phyloP scores from a whole-genome alignment of 805 yeast species.

The Cyberlindnera samutprakarnensis region DNA sequence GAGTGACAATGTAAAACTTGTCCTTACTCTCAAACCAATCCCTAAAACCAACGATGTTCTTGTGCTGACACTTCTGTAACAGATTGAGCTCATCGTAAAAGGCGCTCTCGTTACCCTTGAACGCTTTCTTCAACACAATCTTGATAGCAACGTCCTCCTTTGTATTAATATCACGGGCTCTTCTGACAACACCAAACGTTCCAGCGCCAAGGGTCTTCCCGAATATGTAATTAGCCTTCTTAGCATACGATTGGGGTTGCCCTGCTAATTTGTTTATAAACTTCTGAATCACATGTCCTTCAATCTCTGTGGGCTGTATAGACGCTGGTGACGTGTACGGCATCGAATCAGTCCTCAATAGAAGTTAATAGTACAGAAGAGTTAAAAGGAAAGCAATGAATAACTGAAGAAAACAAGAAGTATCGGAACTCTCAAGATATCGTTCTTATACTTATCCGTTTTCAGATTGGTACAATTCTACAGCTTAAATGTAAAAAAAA shows the following conservation, averaged over 20 bases:
- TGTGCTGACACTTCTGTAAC: conserved; percentile 63
- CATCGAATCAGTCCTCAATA: too few relatives aligned
- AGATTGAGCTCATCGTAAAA: conserved; percentile 73
- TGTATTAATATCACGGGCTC: conserved; percentile 47
- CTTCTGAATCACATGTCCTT: conserved; percentile 29
- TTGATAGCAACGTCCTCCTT: conserved; percentile 82
- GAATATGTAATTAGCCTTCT: conserved; percentile 66
- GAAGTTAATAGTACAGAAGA: too few relatives aligned
- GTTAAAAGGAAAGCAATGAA: too few relatives aligned
- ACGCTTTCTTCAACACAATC: conserved; percentile 77
- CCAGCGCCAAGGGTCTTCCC: conserved; percentile 92
- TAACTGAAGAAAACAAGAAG: too few relatives aligned
- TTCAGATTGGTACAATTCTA: too few relatives aligned
- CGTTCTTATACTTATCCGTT: too few relatives aligned
- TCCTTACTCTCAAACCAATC: conserved; percentile 94
- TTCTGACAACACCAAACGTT: conserved; percentile 85
- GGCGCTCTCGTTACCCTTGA: conserved; percentile 70
- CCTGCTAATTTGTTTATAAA: conserved; percentile 52
- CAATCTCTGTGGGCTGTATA: conserved; percentile 7
- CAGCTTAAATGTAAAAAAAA: too few relatives aligned
- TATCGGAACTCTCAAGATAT: too few relatives aligned
- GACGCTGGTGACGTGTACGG: conserved; percentile 1
- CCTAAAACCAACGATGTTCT: conserved; percentile 80
- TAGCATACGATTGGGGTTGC: conserved; percentile 62
- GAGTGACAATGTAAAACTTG: conserved; percentile 89